A percentile compares a stretch with the other conserved stretches of the same genome.
phyloP scores from a whole-genome alignment of 73 alveolate species.

The Diophrys sp. region DNA sequence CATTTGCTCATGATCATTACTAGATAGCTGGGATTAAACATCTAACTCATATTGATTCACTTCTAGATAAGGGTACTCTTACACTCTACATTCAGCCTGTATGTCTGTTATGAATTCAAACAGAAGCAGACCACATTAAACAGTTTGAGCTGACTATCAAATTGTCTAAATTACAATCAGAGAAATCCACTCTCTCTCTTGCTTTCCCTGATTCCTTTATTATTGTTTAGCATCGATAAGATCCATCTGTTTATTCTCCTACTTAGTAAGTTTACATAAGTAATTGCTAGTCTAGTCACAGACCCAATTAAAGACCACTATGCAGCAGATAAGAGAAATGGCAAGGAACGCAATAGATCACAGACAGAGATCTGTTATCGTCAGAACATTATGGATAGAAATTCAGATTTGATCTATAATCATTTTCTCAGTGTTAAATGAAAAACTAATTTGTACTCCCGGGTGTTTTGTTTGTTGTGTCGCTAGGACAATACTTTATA shows the following conservation, averaged over 20 bases:
- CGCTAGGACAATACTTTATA: no score
- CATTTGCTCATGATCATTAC: background rate
- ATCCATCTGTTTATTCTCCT: background rate
- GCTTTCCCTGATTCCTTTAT: background rate
- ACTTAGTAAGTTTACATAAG: conserved; percentile 3
- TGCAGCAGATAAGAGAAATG: background rate
- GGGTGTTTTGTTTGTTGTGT: no score
- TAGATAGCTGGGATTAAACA: background rate
- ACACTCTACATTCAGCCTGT: background rate
- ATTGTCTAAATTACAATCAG: background rate
- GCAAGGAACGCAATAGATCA: background rate
- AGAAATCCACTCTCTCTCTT: background rate
- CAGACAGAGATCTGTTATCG: conserved; percentile 4
- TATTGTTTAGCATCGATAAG: background rate
- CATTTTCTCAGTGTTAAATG: no score
- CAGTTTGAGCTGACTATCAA: background rate
- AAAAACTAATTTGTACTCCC: no score
- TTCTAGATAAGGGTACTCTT: background rate
- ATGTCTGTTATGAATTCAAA: background rate
- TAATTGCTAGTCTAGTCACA: conserved; percentile 1
- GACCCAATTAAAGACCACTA: conserved; percentile 21
- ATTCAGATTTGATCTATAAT: no score
- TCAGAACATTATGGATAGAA: conserved; percentile 5
- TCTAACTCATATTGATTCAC: background rate
- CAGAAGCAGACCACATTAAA: background rate